Conservation (phyloP, 1,284 basidiomycete genomes). For the Coriolopsis trogii region DNA sequence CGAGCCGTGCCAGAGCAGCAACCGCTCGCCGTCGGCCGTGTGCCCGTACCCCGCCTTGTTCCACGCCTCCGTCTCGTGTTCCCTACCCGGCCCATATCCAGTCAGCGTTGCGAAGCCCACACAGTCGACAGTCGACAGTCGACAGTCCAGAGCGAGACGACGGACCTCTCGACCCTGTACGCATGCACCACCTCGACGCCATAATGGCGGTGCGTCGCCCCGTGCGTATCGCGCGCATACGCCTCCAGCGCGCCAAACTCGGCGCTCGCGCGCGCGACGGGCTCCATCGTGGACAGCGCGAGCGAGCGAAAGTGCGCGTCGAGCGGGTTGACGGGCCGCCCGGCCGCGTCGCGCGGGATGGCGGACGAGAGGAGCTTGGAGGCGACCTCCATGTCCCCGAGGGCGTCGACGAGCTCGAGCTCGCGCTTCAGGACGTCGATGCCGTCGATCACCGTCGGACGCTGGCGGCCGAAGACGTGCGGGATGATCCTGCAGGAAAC, state of each 20-base stretch:
- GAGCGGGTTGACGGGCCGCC: slow-evolving; percentile 55
- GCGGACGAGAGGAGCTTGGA: slow-evolving; percentile 56
- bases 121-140: not conserved
- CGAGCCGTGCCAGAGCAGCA: slow-evolving; percentile 71
- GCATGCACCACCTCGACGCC: slow-evolving; percentile 49
- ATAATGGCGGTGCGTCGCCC: slow-evolving; percentile 51
- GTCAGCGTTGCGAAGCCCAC: not conserved
- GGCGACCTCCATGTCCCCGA: slow-evolving; percentile 69
- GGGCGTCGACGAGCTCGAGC: slow-evolving; percentile 66
- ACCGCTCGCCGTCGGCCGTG: slow-evolving; percentile 51
- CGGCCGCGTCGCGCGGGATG: slow-evolving; percentile 41
- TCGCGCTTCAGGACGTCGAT: slow-evolving; percentile 51
- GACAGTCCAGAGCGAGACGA: not conserved
- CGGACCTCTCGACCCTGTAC: slow-evolving; percentile 60
- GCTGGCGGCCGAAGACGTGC: slow-evolving; percentile 57
- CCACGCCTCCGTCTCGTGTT: slow-evolving; percentile 56
- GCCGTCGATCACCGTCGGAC: slow-evolving; percentile 50
- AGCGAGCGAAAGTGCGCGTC: slow-evolving; percentile 62
- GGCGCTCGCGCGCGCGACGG: slow-evolving; percentile 42
- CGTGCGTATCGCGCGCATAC: slow-evolving; percentile 61
- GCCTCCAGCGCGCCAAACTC: slow-evolving; percentile 54
- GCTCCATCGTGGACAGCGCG: slow-evolving; percentile 54
- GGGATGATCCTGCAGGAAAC: slow-evolving; percentile 53
- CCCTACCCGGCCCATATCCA: slow-evolving; percentile 34
- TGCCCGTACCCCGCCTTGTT: slow-evolving; percentile 48